Base-by-base conservation (phyloP, 2,329 filamentous ascomycete species). In the Diaporthe sp. region DNA sequence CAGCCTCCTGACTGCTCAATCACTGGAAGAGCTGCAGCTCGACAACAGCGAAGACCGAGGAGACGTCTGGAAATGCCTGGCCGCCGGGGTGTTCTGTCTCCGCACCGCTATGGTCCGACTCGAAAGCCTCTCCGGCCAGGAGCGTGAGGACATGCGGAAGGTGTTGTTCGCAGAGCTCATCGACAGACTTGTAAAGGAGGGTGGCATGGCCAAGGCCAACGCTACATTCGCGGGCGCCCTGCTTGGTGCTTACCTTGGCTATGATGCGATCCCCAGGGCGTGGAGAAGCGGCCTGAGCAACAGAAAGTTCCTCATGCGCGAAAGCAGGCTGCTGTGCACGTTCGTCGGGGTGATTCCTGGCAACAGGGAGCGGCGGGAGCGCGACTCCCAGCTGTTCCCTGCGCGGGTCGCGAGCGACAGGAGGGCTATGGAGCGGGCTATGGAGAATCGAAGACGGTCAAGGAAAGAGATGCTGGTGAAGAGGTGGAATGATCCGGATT, bases 241-340 rank as follows among this genome's bases (percentile, higher is more conserved):
- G 8, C 55, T 71, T 9, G 69, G 69, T 22, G 69, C 69, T 17
- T 71, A 52, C 40, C 55, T 71, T 9, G 69, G 69, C 17, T 71
- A 71, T 52, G 55, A 54, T 40, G 69, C 42, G 12, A 60, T 71
- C 22, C 69, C 55, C 4, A n/a, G 9, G 4, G 12, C 28, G 4
- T 22, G 9, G 30, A 52, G 3, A 19, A 40, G 3, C 3, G 55
- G 55, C 28, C 8, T 71, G 30, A 47, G 42, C 2, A 10, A 40
- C 7, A 40, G 15, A 25, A 8, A 10, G 1, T 71, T 61, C 22
- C 42, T 71, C 22, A 52, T 61, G 55, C 25, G 42, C 3, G 52
- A 71, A 2, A 33, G 42, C 25, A 13, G 40, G 33, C 25, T 50
- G 4, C n/a, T 61, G n/a, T 61, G 69, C 35, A 22, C 35, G 15